These are phyloP conservation scores for Pestalotiopsis fici DNA, from an alignment of 2,329 filamentous ascomycete species.

Conservation along the genomic window DNA sequence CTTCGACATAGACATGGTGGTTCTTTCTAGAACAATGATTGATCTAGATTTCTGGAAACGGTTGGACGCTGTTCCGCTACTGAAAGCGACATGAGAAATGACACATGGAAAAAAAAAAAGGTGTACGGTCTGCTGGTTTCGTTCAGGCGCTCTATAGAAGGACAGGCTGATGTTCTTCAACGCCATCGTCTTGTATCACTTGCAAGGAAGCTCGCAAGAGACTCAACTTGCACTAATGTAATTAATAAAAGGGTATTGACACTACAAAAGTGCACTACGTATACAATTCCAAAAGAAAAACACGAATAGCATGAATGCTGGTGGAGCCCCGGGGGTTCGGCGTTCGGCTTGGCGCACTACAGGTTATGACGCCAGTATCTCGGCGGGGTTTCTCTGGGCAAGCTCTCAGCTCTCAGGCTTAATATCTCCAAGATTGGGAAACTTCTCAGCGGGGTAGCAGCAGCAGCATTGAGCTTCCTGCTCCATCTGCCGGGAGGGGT, in stretches of 20 bases:
- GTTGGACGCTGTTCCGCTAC: not conserved
- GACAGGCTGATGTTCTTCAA: not conserved
- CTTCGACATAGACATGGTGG: constrained; percentile 12
- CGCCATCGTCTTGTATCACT: not conserved
- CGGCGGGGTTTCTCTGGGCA: not conserved
- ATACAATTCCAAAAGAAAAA: not conserved
- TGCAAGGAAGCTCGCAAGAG: not conserved
- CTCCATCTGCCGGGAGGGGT: constrained; percentile 7
- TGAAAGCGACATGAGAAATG: not conserved
- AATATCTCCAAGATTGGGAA: constrained; percentile 4
- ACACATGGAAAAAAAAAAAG: not conserved
- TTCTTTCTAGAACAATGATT: not conserved
- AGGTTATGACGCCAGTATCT: constrained; percentile 8
- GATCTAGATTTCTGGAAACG: not conserved
- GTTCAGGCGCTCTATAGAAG: not conserved
- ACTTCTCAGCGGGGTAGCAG: constrained; percentile 4
- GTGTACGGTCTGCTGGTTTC: not conserved
- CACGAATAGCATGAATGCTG: not conserved
- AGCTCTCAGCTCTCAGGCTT: not conserved
- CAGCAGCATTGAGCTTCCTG: not conserved
- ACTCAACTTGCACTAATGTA: not conserved
- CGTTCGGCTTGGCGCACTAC: constrained; percentile 1
- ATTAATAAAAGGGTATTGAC: not conserved
- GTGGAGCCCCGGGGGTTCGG: constrained; percentile 4
- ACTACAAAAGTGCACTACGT: not conserved